Percentiles rank a stretch among this genome's conserved stretches.
These are phyloP conservation scores for Fusarium nanum DNA, from an alignment of 2,329 filamentous ascomycete genomes.

Conservation along the genomic window DNA sequence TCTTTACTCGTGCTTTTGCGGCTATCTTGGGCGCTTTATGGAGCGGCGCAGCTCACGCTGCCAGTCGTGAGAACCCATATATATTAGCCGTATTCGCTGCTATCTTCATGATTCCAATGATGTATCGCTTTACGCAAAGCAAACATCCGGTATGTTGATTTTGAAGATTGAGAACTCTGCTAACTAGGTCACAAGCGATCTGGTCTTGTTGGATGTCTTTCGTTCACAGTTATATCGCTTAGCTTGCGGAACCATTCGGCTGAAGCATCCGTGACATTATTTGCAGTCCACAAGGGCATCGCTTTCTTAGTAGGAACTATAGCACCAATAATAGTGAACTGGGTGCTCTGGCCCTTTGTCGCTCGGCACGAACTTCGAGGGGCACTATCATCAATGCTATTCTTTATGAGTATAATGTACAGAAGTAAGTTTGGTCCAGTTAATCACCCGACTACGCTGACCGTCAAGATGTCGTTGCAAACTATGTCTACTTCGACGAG, in stretches of 20 bases:
- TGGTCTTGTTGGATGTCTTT: conserved; percentile 67
- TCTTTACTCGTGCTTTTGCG: conserved; percentile 62
- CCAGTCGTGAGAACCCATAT: conserved; percentile 64
- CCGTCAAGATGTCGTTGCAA: conserved; percentile 59
- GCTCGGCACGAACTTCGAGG: conserved; percentile 68
- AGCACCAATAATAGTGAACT: conserved; percentile 66
- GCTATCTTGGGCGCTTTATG: conserved; percentile 65
- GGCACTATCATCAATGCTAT: conserved; percentile 66
- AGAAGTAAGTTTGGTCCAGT: conserved; percentile 53
- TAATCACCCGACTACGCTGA: neutral
- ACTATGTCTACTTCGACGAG: conserved; percentile 69
- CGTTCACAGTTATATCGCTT: conserved; percentile 66
- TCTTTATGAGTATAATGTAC: conserved; percentile 69
- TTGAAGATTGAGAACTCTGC: neutral
- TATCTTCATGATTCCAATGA: conserved; percentile 70
- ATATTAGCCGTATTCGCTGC: conserved; percentile 66
- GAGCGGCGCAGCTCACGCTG: conserved; percentile 64
- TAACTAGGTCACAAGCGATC: conserved; percentile 56
- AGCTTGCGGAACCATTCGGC: conserved; percentile 51
- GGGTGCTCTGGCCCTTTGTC: conserved; percentile 71
- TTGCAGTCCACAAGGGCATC: conserved; percentile 61
- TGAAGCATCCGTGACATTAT: conserved; percentile 51
- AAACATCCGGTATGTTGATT: conserved; percentile 59
- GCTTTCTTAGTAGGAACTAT: conserved; percentile 66
- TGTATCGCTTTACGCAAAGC: conserved; percentile 67